phyloP scores from a whole-genome alignment of 1,284 basidiomycete genomes.

The Tilletia indica region DNA sequence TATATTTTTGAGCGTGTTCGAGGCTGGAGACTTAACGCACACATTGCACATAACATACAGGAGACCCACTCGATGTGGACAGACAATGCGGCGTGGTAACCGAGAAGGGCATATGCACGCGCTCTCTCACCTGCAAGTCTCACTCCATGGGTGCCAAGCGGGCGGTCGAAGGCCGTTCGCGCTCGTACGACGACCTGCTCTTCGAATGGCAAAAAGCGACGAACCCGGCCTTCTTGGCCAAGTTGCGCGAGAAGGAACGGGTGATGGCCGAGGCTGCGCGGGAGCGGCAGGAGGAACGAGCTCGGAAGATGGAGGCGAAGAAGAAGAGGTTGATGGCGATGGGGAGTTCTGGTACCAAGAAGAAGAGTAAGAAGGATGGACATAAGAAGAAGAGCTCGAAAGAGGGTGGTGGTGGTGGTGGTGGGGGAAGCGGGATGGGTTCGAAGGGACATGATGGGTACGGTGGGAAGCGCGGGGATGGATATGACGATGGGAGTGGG shows the following conservation, averaged over 20 bases:
- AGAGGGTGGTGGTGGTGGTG: slow-evolving; percentile 17
- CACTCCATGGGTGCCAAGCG: slow-evolving; percentile 97
- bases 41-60: neutral
- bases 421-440: slow-evolving; percentile 13
- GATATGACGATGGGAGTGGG: neutral
- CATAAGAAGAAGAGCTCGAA: slow-evolving; percentile 16
- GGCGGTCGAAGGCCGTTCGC: slow-evolving; percentile 80
- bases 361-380: slow-evolving; percentile 21
- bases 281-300: slow-evolving; percentile 22
- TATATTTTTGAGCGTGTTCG: no score
- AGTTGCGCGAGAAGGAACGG: slow-evolving; percentile 67
- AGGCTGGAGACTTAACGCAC: no score
- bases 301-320: slow-evolving; percentile 40
- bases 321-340: slow-evolving; percentile 36
- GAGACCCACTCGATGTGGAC: slow-evolving; percentile 67
- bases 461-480: no score
- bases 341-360: slow-evolving; percentile 8
- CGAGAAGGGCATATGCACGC: slow-evolving; percentile 92
- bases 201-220: slow-evolving; percentile 85
- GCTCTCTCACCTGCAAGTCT: slow-evolving; percentile 95
- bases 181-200: slow-evolving; percentile 75
- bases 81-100: slow-evolving; percentile 96
- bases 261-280: slow-evolving; percentile 41
- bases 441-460: no score
- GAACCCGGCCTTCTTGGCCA: slow-evolving; percentile 88